phyloP scores from a whole-genome alignment of 139 green algal genomes.

The Closterium sp. region DNA sequence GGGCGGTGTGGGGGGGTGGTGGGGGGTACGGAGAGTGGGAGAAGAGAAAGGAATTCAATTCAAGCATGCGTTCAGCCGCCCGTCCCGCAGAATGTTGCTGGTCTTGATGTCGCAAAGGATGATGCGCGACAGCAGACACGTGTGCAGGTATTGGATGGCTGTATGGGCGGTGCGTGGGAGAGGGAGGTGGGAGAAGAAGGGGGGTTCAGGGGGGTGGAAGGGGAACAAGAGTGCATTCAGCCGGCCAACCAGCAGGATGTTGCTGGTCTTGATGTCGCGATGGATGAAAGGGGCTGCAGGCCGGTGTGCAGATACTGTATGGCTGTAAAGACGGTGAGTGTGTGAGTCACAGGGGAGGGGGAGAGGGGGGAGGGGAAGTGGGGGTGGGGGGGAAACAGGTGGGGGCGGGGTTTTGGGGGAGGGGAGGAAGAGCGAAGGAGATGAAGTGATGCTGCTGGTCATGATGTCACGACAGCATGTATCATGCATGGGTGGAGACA shows the following conservation, averaged over 20 bases:
- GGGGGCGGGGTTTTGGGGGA: too few species aligned
- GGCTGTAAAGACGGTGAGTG: not conserved
- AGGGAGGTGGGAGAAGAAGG: too few species aligned
- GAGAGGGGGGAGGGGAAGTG: not conserved
- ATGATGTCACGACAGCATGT: too few species aligned
- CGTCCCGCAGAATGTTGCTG: not conserved
- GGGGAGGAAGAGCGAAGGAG: too few species aligned
- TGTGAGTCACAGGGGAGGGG: not conserved
- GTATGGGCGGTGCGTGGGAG: not conserved
- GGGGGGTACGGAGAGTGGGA: not conserved
- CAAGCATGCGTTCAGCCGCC: too few species aligned
- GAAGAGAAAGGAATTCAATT: too few species aligned
- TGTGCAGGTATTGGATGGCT: not conserved
- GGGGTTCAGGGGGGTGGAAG: not conserved
- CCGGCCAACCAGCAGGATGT: slow-evolving; percentile 36
- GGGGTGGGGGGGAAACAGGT: too few species aligned
- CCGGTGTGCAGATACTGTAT: slow-evolving; percentile 37
- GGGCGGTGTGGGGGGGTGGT: not conserved
- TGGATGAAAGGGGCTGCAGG: slow-evolving; percentile 41
- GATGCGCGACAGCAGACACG: not conserved
- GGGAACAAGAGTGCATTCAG: slow-evolving; percentile 14
- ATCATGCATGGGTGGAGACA: too few species aligned
- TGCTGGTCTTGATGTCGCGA: slow-evolving; percentile 50
- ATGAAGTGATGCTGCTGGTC: too few species aligned
- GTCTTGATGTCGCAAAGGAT: not conserved